Percentiles rank a stretch among this genome's conserved stretches.
These are phyloP conservation scores for Jimgerdemannia lactiflua DNA, from an alignment of 192 early-diverging fungal genomes.

Conservation along the genomic window DNA sequence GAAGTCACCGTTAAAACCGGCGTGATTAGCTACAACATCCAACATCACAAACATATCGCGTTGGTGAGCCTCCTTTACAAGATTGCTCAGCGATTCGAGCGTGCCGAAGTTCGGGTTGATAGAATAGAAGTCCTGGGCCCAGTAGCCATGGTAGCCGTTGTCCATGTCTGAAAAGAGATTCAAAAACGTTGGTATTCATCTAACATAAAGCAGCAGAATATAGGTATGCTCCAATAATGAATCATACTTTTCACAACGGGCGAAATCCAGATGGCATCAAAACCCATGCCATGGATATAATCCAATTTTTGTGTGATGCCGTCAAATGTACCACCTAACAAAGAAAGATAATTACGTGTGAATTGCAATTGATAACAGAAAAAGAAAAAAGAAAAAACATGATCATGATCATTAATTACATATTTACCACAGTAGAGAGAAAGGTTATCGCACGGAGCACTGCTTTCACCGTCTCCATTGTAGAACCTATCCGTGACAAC, in stretches of 20 bases:
- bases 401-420: too few species aligned
- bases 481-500: neutral
- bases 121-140: slow-evolving; percentile 34
- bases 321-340: slow-evolving; percentile 37
- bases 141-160: slow-evolving; percentile 44
- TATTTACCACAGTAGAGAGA: neutral
- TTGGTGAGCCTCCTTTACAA: slow-evolving; percentile 35
- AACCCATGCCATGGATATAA: slow-evolving; percentile 48
- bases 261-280: slow-evolving; percentile 45
- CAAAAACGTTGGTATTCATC: neutral
- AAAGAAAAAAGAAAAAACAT: too few species aligned
- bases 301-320: slow-evolving; percentile 37
- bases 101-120: slow-evolving; percentile 47
- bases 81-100: slow-evolving; percentile 25
- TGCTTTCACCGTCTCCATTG: neutral
- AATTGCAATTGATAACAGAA: too few species aligned
- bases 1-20: slow-evolving; percentile 23
- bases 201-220: neutral
- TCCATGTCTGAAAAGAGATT: slow-evolving; percentile 2
- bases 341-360: too few species aligned
- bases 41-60: slow-evolving; percentile 39
- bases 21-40: slow-evolving; percentile 43
- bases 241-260: slow-evolving; percentile 16
- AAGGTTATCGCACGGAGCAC: neutral
- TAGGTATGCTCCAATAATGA: neutral